phyloP scores from a whole-genome alignment of 208 protist genomes.

The Wallacemonas sp. region DNA sequence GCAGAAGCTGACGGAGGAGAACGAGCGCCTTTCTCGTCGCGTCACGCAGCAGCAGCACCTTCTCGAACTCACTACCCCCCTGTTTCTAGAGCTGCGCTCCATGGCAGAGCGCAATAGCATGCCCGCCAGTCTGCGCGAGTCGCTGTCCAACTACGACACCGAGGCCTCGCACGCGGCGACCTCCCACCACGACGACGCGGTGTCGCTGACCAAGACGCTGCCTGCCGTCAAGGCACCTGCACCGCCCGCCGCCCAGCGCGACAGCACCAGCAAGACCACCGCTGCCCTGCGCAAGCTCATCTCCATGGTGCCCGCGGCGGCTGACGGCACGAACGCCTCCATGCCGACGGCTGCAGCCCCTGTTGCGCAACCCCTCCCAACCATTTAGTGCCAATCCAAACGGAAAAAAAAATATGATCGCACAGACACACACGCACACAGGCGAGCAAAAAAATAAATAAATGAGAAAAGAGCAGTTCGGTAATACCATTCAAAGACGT shows the following conservation, averaged over 20 bases:
- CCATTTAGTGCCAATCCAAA: not conserved
- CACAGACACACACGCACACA: no score
- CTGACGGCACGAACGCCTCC: not conserved
- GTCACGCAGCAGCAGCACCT: conserved; percentile 66
- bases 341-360: not conserved
- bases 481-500: no score
- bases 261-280: conserved; percentile 10
- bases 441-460: no score
- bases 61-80: conserved; percentile 54
- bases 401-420: not conserved
- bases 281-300: conserved; percentile 13
- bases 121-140: conserved; percentile 37
- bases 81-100: conserved; percentile 68
- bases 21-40: conserved; percentile 60
- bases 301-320: not conserved
- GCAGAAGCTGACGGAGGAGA: conserved; percentile 78
- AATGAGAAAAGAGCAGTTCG: no score
- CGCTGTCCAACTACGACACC: conserved; percentile 64
- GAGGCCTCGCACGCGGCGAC: conserved; percentile 20
- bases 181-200: conserved; percentile 8
- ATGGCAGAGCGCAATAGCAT: conserved; percentile 62
- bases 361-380: not conserved
- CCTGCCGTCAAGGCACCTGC: conserved; percentile 13
- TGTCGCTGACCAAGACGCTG: conserved; percentile 14
- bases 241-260: conserved; percentile 1